Evolutionary conservation across 202 grass and related monocot species (phyloP).

Genomic region (Panicum hallii): DNA sequence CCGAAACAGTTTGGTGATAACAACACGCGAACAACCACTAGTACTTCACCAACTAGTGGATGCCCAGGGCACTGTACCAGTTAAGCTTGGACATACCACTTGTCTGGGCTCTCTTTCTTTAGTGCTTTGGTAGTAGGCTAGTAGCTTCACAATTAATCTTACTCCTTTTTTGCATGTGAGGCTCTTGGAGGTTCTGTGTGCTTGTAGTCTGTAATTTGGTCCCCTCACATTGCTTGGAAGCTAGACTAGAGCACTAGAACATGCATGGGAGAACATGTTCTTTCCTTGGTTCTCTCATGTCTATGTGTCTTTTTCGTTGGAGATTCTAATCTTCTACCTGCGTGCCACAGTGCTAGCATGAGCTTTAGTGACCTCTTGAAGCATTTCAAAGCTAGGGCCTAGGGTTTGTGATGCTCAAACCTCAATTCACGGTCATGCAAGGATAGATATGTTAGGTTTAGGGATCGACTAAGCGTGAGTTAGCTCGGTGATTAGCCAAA

Average conservation of each 20-base stretch:
- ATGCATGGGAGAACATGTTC: slow-evolving; percentile 31
- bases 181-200: slow-evolving; percentile 1
- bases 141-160: slow-evolving; percentile 37
- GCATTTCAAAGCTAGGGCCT: not conserved
- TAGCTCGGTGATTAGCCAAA: too few species aligned
- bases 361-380: not conserved
- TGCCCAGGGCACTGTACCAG: not conserved
- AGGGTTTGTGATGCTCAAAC: not conserved
- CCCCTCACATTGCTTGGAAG: slow-evolving; percentile 30
- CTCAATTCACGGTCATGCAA: not conserved
- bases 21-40: slow-evolving; percentile 7
- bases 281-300: slow-evolving; percentile 36
- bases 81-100: slow-evolving; percentile 2
- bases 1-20: slow-evolving; percentile 7
- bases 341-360: not conserved
- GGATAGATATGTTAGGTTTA: too few species aligned
- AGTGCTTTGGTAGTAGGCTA: not conserved
- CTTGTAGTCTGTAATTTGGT: slow-evolving; percentile 23
- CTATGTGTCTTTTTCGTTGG: slow-evolving; percentile 8
- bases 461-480: too few species aligned
- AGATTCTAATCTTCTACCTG: slow-evolving; percentile 15
- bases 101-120: not conserved
- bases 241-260: slow-evolving; percentile 30
- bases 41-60: slow-evolving; percentile 4
- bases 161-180: slow-evolving; percentile 29